These are phyloP conservation scores for Pyrus hybrid DNA, from an alignment of 331 rosid genomes.

Conservation along the genomic window DNA sequence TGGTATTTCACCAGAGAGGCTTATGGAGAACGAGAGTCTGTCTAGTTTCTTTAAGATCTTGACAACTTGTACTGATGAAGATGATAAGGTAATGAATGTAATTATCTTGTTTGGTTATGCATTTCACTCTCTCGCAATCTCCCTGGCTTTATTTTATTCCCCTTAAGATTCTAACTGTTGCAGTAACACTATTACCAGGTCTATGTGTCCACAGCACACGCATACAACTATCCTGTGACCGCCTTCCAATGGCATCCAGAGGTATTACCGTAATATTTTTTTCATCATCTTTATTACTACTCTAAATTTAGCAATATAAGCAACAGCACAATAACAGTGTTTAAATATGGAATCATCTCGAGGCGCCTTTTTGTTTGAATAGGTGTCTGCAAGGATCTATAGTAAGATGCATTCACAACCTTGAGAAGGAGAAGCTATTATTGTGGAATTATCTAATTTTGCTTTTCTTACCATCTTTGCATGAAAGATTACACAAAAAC, in stretches of 20 bases:
- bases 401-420: too few species aligned
- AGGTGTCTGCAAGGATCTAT: too few species aligned
- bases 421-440: too few species aligned
- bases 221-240: slow-evolving; percentile 70
- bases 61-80: slow-evolving; percentile 51
- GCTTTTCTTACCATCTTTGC: not conserved
- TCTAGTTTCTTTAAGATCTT: slow-evolving; percentile 61
- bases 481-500: not conserved
- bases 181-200: slow-evolving; percentile 34
- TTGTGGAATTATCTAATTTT: not conserved
- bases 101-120: not conserved
- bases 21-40: slow-evolving; percentile 35
- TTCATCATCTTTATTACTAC: too few species aligned
- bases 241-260: slow-evolving; percentile 98
- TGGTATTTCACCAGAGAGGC: slow-evolving; percentile 69
- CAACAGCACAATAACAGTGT: too few species aligned
- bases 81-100: slow-evolving; percentile 40
- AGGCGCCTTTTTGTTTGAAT: too few species aligned
- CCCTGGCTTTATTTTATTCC: not conserved
- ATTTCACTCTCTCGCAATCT: not conserved
- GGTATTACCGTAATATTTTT: slow-evolving; percentile 33
- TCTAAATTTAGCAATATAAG: too few species aligned
- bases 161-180: not conserved
- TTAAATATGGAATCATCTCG: too few species aligned
- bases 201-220: slow-evolving; percentile 67